These are phyloP conservation scores for Kondoa malvinella DNA, from an alignment of 768 basidiomycete genomes.

Conservation along the genomic window DNA sequence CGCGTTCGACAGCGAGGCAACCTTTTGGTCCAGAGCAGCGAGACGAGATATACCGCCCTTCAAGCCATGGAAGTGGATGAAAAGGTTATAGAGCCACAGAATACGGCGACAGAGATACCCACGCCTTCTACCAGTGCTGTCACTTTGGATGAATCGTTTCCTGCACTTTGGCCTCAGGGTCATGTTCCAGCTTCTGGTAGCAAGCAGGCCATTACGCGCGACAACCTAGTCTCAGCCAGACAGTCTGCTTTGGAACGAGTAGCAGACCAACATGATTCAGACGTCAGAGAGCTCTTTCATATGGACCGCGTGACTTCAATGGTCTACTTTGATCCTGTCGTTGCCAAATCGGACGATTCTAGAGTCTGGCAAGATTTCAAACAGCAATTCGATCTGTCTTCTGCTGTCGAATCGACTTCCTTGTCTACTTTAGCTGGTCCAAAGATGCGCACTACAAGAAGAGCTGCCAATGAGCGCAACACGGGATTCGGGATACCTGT, in stretches of 20 bases:
- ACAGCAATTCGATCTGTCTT: constrained; percentile 48
- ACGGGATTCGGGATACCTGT: constrained; percentile 35
- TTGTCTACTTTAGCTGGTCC: constrained; percentile 32
- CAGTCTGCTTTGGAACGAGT: neutral
- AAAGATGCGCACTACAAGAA: constrained; percentile 46
- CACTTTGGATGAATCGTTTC: constrained; percentile 4
- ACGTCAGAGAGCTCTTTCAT: constrained; percentile 80
- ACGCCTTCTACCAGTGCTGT: neutral
- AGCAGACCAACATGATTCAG: constrained; percentile 21
- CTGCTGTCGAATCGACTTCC: constrained; percentile 42
- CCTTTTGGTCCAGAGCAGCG: neutral
- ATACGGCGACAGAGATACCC: too few species aligned
- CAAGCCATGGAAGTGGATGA: too few species aligned
- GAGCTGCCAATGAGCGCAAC: constrained; percentile 43
- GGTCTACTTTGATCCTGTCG: constrained; percentile 58
- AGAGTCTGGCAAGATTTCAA: constrained; percentile 43
- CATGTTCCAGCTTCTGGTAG: neutral
- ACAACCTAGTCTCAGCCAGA: neutral
- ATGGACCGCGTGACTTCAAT: constrained; percentile 63
- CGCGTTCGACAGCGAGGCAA: neutral
- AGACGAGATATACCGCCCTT: neutral
- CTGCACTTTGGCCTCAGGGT: constrained; percentile 1
- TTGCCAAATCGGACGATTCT: constrained; percentile 58
- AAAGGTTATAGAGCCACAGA: too few species aligned
- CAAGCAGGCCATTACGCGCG: neutral